Evolutionary conservation across 441 rosid genomes (phyloP).

Genomic region (Corymbia citriodora): DNA sequence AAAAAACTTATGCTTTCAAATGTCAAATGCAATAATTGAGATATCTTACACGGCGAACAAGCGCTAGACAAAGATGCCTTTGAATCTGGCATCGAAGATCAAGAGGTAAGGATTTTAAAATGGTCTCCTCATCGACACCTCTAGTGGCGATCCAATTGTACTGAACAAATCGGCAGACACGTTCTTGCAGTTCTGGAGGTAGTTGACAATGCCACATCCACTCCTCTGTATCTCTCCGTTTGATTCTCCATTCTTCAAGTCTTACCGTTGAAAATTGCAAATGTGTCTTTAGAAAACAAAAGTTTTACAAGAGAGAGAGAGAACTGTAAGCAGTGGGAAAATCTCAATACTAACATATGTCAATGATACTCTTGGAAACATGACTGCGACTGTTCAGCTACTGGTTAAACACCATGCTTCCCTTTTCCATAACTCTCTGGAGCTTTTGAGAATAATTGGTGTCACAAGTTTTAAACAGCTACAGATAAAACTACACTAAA

Average conservation of each 20-base stretch:
- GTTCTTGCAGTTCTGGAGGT: constrained; percentile 66
- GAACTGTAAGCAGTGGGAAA: neutral
- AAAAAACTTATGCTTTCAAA: neutral
- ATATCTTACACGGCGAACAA: constrained; percentile 74
- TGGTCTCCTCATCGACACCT: constrained; percentile 82
- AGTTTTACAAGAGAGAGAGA: neutral
- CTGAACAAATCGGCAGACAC: constrained; percentile 81
- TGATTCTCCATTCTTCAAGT: constrained; percentile 80
- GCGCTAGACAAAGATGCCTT: constrained; percentile 75
- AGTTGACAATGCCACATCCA: constrained; percentile 94
- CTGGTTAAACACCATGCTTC: neutral
- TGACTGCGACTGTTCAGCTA: neutral
- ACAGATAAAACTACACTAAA: neutral
- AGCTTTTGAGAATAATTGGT: neutral
- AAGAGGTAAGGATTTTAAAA: constrained; percentile 55
- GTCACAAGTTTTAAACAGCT: neutral
- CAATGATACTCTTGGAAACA: neutral
- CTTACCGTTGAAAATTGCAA: constrained; percentile 79
- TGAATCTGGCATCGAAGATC: constrained; percentile 78
- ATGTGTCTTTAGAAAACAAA: constrained; percentile 40
- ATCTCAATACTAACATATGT: neutral
- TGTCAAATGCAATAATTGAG: neutral
- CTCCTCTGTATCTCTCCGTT: constrained; percentile 84
- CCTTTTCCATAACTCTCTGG: neutral
- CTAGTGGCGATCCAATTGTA: constrained; percentile 80